These are phyloP conservation scores for Magnusiomyces magnusii DNA, from an alignment of 1,139 yeast genomes.

Conservation along the genomic window DNA sequence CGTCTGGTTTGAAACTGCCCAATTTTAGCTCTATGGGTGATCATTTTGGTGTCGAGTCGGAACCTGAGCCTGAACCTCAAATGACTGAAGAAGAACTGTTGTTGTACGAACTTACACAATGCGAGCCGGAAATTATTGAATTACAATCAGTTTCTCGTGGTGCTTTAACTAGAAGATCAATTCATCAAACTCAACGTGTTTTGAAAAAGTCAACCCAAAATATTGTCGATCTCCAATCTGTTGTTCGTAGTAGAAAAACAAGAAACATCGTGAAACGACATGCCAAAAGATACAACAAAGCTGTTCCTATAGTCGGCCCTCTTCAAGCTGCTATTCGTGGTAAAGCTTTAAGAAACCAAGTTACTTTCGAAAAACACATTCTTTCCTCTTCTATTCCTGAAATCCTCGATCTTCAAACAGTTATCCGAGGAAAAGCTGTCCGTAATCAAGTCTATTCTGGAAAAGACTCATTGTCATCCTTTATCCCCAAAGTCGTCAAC, in stretches of 20 bases:
- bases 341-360: constrained; percentile 45
- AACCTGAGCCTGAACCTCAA: constrained; percentile 21
- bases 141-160: constrained; percentile 43
- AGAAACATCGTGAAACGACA: constrained; percentile 23
- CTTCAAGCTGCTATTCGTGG: constrained; percentile 75
- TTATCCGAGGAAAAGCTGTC: constrained; percentile 31
- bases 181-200: constrained; percentile 18
- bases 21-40: constrained; percentile 37
- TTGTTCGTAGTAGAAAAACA: constrained; percentile 30
- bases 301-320: constrained; percentile 50
- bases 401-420: constrained; percentile 36
- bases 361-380: not conserved
- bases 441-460: constrained; percentile 22
- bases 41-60: constrained; percentile 28
- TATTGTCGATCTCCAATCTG: constrained; percentile 22
- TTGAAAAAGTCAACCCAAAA: constrained; percentile 15
- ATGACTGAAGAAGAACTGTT: constrained; percentile 27
- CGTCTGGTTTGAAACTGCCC: constrained; percentile 37
- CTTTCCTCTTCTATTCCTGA: constrained; percentile 8
- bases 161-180: constrained; percentile 18
- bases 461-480: constrained; percentile 18
- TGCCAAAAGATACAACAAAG: constrained; percentile 33
- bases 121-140: constrained; percentile 36
- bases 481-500: constrained; percentile 11
- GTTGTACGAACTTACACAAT: constrained; percentile 29